Evolutionary conservation across 2,329 filamentous ascomycete genomes (phyloP).

Genomic region (Penicillium sclerotiorum): DNA sequence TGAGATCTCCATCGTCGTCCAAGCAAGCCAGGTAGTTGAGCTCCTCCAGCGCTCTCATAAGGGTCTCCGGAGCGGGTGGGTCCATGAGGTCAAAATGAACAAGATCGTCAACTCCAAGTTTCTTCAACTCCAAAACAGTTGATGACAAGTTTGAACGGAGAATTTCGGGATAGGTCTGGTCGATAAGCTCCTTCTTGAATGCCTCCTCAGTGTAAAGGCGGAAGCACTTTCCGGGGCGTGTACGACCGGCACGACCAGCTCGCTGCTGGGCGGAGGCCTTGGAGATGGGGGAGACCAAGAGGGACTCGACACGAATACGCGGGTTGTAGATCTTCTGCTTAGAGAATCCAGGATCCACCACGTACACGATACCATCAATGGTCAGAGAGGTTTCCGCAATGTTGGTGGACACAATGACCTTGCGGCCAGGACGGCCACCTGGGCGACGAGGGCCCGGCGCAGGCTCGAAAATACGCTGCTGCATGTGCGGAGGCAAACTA

Average conservation of each 20-base stretch:
- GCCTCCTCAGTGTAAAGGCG: conserved; percentile 91
- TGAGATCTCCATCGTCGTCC: conserved; percentile 94
- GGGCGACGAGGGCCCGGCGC: conserved; percentile 72
- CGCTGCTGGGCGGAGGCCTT: conserved; percentile 97
- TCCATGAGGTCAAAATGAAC: conserved; percentile 99
- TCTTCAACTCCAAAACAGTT: conserved; percentile 95
- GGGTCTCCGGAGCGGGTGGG: conserved; percentile 92
- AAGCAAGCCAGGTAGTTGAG: conserved; percentile 96
- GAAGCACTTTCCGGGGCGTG: conserved; percentile 97
- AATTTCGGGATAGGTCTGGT: conserved; percentile 96
- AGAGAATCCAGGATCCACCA: conserved; percentile 98
- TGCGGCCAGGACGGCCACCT: conserved; percentile 85
- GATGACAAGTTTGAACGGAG: conserved; percentile 91
- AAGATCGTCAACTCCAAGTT: conserved; percentile 90
- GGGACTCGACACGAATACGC: conserved; percentile 90
- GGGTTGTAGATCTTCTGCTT: conserved; percentile 99
- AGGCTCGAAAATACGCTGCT: conserved; percentile 93
- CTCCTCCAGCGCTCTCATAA: conserved; percentile 97
- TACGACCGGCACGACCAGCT: conserved; percentile 98
- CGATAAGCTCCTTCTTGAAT: conserved; percentile 97
- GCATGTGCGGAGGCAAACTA: conserved; percentile 85
- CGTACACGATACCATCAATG: conserved; percentile 98
- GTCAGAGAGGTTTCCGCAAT: conserved; percentile 97
- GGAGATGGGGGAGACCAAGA: conserved; percentile 96
- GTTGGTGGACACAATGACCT: conserved; percentile 93